Evolutionary conservation across 1,284 basidiomycete genomes (phyloP).

Genomic region (Ustilago vetiveriae): DNA sequence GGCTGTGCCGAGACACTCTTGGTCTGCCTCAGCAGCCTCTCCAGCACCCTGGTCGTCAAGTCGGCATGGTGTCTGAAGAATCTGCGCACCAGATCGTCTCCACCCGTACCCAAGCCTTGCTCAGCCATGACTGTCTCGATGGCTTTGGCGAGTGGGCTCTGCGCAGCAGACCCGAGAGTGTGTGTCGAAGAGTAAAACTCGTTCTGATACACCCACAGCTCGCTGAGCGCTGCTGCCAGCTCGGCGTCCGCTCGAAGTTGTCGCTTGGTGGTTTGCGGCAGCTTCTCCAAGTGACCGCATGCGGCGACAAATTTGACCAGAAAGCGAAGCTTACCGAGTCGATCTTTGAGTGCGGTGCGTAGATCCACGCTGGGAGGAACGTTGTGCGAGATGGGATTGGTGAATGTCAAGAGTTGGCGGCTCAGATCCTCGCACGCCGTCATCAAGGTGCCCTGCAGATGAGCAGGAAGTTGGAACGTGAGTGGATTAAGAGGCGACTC

Average conservation of each 20-base stretch:
- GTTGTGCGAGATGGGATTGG: slow-evolving; percentile 25
- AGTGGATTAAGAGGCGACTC: slow-evolving; percentile 80
- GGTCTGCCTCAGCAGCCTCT: slow-evolving; percentile 30
- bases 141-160: slow-evolving; percentile 68
- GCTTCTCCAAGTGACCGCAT: slow-evolving; percentile 70
- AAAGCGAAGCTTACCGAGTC: slow-evolving; percentile 80
- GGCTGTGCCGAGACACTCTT: slow-evolving; percentile 21
- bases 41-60: slow-evolving; percentile 32
- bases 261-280: slow-evolving; percentile 81
- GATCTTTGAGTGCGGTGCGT: slow-evolving; percentile 78
- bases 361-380: slow-evolving; percentile 72
- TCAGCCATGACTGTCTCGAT: slow-evolving; percentile 76
- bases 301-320: slow-evolving; percentile 80
- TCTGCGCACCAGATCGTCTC: slow-evolving; percentile 78
- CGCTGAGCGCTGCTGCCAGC: slow-evolving; percentile 81
- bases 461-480: slow-evolving; percentile 81
- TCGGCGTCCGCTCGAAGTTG: slow-evolving; percentile 85
- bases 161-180: slow-evolving; percentile 9
- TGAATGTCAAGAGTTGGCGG: slow-evolving; percentile 68
- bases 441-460: slow-evolving; percentile 78
- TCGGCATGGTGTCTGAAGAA: slow-evolving; percentile 82
- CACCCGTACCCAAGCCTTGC: slow-evolving; percentile 65
- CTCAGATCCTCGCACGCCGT: slow-evolving; percentile 77
- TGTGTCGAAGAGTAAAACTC: slow-evolving; percentile 65
- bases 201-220: slow-evolving; percentile 86